These are phyloP conservation scores for Penicillium vulpinum DNA, from an alignment of 2,329 filamentous ascomycete genomes.

Conservation along the genomic window DNA sequence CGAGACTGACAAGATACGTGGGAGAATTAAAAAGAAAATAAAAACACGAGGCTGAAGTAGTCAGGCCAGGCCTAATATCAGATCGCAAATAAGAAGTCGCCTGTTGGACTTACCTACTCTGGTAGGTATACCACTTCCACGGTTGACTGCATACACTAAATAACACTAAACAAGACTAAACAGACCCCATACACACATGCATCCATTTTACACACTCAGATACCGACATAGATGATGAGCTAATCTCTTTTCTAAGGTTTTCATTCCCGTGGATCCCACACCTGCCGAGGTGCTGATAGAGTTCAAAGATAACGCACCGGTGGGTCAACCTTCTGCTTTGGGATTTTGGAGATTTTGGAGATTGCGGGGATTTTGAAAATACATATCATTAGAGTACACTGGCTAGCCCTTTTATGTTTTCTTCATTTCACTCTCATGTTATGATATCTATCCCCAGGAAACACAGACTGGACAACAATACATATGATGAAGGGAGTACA, in stretches of 20 bases:
- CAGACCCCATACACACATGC: no score
- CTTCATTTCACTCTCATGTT: neutral
- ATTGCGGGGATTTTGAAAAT: neutral
- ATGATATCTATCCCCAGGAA: slow-evolving; percentile 14
- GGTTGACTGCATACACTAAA: neutral
- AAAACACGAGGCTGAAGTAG: neutral
- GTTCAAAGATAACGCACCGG: slow-evolving; percentile 1
- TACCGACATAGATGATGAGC: no score
- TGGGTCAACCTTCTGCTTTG: slow-evolving; percentile 16
- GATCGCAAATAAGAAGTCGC: slow-evolving; percentile 11
- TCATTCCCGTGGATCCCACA: neutral
- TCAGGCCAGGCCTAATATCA: neutral
- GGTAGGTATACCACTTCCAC: neutral
- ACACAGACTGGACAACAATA: slow-evolving; percentile 26
- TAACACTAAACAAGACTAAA: no score
- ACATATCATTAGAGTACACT: neutral
- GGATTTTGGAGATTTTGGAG: no score
- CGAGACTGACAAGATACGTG: neutral
- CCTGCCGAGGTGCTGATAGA: neutral
- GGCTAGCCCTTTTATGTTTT: neutral
- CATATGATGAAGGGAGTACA: slow-evolving; percentile 30
- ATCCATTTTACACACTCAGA: no score
- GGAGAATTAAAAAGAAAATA: neutral
- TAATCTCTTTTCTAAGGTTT: neutral
- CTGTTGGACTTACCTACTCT: slow-evolving; percentile 18